Conservation (phyloP, 164 flowering plant species). For the Magnolia sinica region DNA sequence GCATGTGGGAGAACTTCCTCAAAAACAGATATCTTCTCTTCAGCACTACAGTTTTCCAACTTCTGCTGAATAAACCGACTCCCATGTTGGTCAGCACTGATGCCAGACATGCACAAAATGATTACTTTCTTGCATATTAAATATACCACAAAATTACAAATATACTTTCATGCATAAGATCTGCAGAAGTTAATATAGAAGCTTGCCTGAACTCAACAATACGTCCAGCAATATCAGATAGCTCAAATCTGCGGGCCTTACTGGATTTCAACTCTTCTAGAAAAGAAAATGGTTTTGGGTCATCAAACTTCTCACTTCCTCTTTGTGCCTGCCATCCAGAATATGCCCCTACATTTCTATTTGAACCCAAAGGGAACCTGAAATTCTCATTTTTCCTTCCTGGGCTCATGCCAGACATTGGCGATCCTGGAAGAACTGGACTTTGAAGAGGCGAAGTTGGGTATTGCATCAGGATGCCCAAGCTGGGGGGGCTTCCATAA, state of each 20-base stretch:
- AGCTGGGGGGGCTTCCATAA: slow-evolving; percentile 46
- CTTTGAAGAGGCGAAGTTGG: slow-evolving; percentile 59
- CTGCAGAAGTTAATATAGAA: slow-evolving; percentile 2
- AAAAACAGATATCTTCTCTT: slow-evolving; percentile 75
- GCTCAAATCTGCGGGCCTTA: slow-evolving; percentile 58
- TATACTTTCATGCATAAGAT: neutral
- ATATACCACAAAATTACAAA: neutral
- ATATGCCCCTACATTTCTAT: slow-evolving; percentile 43
- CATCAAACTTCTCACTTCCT: slow-evolving; percentile 40
- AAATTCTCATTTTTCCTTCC: slow-evolving; percentile 47
- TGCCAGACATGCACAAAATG: slow-evolving; percentile 10
- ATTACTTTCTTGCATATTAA: neutral
- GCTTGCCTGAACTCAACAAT: slow-evolving; percentile 80
- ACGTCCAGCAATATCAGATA: slow-evolving; percentile 71
- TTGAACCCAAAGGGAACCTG: slow-evolving; percentile 40
- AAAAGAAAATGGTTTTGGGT: slow-evolving; percentile 49
- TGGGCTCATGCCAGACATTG: slow-evolving; percentile 36
- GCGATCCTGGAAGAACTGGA: slow-evolving; percentile 65
- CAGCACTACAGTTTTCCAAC: slow-evolving; percentile 60
- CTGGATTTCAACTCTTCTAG: slow-evolving; percentile 78
- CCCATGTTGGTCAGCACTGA: slow-evolving; percentile 91
- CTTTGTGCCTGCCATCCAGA: slow-evolving; percentile 67
- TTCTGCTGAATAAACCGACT: slow-evolving; percentile 95
- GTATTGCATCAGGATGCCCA: slow-evolving; percentile 53
- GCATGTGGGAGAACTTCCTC: slow-evolving; percentile 80